Evolutionary conservation across 2,329 filamentous ascomycete species (phyloP).

Genomic region (Cytospora chrysosperma): DNA sequence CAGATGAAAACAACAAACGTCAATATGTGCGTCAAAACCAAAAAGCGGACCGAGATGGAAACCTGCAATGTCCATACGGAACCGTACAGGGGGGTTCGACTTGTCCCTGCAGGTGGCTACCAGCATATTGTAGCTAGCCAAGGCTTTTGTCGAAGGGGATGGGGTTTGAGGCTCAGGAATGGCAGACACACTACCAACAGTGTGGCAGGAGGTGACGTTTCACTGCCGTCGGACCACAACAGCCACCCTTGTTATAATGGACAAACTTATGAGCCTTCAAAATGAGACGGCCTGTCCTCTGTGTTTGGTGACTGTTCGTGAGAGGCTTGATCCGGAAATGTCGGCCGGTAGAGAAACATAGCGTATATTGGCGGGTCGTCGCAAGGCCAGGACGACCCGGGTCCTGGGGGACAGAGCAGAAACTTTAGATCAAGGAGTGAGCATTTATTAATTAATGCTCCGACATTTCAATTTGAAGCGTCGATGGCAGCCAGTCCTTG

Average conservation of each 20-base stretch:
- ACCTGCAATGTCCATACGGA: neutral
- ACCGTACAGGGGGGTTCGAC: neutral
- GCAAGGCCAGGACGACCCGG: slow-evolving; percentile 3
- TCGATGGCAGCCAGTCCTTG: slow-evolving; percentile 3
- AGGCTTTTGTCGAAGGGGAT: slow-evolving; percentile 9
- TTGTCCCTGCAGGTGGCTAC: neutral
- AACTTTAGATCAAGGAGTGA: slow-evolving; percentile 4
- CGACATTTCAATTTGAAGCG: neutral
- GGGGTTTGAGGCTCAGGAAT: slow-evolving; percentile 21
- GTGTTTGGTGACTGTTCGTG: neutral
- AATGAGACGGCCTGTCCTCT: neutral
- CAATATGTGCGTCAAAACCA: neutral
- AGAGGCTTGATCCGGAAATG: neutral
- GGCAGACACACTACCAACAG: neutral
- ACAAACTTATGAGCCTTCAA: neutral
- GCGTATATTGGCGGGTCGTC: slow-evolving; percentile 2
- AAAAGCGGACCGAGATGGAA: neutral
- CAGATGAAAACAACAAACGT: slow-evolving; percentile 7
- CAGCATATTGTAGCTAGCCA: neutral
- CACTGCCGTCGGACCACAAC: slow-evolving; percentile 15
- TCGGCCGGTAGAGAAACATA: neutral
- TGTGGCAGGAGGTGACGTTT: slow-evolving; percentile 17
- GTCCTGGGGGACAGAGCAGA: neutral
- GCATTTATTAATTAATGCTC: neutral
- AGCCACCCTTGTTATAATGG: neutral